Evolutionary conservation across 169 alveolate genomes (phyloP).

Genomic region (Plasmodium inui): DNA sequence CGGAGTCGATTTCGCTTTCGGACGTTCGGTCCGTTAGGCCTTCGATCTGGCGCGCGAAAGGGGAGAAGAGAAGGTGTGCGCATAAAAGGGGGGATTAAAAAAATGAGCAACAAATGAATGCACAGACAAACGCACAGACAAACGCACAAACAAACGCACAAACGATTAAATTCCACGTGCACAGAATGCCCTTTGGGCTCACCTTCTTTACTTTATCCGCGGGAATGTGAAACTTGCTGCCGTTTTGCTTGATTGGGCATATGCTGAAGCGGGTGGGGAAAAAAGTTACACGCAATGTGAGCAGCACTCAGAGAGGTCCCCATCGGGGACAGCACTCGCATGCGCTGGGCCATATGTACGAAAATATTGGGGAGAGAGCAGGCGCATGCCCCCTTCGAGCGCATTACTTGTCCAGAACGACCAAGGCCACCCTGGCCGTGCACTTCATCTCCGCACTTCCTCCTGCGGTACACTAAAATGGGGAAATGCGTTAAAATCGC

Average conservation of each 20-base stretch:
- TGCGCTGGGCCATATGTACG: not conserved
- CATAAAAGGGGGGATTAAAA: not conserved
- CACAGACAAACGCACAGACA: not conserved
- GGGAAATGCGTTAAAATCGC: not conserved
- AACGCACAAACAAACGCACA: not conserved
- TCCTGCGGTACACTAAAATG: conserved; percentile 51
- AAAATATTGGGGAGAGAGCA: not conserved
- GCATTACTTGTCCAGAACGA: conserved; percentile 56
- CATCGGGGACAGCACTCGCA: not conserved
- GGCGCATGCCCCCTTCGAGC: not conserved
- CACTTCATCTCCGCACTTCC: conserved; percentile 77
- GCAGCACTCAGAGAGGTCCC: not conserved
- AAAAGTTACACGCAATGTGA: not conserved
- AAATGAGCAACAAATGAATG: not conserved
- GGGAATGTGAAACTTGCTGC: conserved; percentile 34
- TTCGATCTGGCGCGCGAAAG: conserved; percentile 24
- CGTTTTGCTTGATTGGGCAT: conserved; percentile 42
- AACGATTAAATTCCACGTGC: not conserved
- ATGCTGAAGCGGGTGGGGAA: conserved; percentile 13
- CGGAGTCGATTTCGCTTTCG: conserved; percentile 65
- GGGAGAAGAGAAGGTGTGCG: not conserved
- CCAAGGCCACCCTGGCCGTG: conserved; percentile 72
- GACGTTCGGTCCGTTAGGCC: conserved; percentile 48
- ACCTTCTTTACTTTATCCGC: conserved; percentile 58
- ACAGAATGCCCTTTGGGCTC: not conserved